phyloP scores from a whole-genome alignment of 208 protist species.

The Crithidia thermophila region DNA sequence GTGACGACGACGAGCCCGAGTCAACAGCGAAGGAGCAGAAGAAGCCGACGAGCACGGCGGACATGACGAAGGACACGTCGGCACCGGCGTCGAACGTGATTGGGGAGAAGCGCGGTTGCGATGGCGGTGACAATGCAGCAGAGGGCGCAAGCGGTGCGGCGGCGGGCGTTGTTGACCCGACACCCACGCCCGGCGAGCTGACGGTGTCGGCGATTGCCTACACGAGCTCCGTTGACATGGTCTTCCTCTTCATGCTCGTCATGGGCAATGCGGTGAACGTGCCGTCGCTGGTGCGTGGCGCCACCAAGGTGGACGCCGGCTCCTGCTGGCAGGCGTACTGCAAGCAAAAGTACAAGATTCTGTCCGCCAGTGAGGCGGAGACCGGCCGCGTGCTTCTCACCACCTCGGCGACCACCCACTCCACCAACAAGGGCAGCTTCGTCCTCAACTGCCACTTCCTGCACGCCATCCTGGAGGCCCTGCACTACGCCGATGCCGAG shows the following conservation, averaged over 20 bases:
- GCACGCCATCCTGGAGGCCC: constrained; percentile 52
- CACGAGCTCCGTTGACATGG: constrained; percentile 79
- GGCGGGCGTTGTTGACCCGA: not conserved
- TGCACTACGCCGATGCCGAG: constrained; percentile 84
- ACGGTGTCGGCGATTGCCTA: constrained; percentile 52
- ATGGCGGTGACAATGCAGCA: not conserved
- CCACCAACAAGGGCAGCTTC: constrained; percentile 33
- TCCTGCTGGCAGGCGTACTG: constrained; percentile 90
- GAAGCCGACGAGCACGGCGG: not conserved
- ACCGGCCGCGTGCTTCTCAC: constrained; percentile 39
- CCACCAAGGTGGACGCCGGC: constrained; percentile 82
- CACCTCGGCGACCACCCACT: constrained; percentile 7
- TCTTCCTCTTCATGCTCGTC: constrained; percentile 87
- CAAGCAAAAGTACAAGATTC: constrained; percentile 69
- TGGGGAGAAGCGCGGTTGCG: too few relatives aligned
- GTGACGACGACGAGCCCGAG: constrained; percentile 46
- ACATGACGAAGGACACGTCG: not conserved
- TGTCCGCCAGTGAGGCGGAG: constrained; percentile 44
- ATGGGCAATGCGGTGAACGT: constrained; percentile 86
- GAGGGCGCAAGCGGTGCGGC: not conserved
- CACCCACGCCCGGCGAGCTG: constrained; percentile 17
- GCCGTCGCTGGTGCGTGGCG: constrained; percentile 74
- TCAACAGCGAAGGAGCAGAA: not conserved
- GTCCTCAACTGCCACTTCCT: constrained; percentile 71
- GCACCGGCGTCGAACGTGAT: too few relatives aligned